phyloP scores from a whole-genome alignment of 805 yeast genomes.

The Saccharomycopsis malanga region DNA sequence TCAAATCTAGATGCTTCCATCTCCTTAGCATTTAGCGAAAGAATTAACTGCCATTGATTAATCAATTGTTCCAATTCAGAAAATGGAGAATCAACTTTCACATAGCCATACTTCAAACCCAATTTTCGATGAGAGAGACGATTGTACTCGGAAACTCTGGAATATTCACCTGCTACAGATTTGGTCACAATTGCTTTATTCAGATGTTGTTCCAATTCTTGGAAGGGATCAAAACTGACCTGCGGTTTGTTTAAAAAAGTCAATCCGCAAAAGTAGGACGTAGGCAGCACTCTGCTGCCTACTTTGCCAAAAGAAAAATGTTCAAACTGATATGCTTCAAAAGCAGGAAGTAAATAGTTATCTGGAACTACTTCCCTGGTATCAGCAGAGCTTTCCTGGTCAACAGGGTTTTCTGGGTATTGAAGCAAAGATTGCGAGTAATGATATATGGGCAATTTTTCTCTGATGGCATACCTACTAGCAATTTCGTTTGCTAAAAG shows the following conservation, averaged over 20 bases:
- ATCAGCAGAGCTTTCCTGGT: constrained; percentile 25
- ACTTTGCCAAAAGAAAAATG: constrained; percentile 36
- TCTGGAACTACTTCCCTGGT: constrained; percentile 23
- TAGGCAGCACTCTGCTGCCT: constrained; percentile 31
- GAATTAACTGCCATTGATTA: constrained; percentile 35
- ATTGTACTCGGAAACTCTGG: neutral
- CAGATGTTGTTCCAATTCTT: constrained; percentile 1
- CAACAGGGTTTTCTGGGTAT: constrained; percentile 24
- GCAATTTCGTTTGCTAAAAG: constrained; percentile 30
- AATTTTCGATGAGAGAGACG: constrained; percentile 10
- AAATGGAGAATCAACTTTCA: constrained; percentile 26
- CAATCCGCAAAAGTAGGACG: constrained; percentile 32
- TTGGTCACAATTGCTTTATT: neutral
- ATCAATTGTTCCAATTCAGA: constrained; percentile 27
- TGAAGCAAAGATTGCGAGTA: constrained; percentile 27
- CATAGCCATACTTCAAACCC: constrained; percentile 31
- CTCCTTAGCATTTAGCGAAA: constrained; percentile 7
- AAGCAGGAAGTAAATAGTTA: constrained; percentile 24
- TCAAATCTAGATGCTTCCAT: neutral
- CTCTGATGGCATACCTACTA: constrained; percentile 25
- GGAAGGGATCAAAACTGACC: constrained; percentile 7
- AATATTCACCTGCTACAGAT: neutral
- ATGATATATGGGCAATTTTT: constrained; percentile 26
- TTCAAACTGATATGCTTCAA: constrained; percentile 31
- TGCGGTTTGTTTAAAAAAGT: constrained; percentile 27